phyloP scores from a whole-genome alignment of 2,329 filamentous ascomycete genomes.

The Orbilia quercus region DNA sequence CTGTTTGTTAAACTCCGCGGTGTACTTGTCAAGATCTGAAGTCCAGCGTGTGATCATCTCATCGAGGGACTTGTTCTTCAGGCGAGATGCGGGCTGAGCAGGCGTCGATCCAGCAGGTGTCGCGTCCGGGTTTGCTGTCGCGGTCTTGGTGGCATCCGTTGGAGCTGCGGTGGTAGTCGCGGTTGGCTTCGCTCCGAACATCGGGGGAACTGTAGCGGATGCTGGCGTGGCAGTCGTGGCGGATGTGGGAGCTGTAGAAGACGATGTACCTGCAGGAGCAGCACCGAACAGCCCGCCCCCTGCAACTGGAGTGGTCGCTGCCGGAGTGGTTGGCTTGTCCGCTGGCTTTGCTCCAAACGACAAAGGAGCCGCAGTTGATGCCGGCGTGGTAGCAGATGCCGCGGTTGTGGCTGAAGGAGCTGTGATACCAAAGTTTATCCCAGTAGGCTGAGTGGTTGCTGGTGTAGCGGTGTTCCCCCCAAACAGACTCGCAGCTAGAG shows the following conservation, averaged over 20 bases:
- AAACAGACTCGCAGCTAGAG: conserved; percentile 53
- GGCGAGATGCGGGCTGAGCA: conserved; percentile 82
- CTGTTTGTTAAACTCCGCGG: conserved; percentile 94
- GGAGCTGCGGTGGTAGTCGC: conserved; percentile 62
- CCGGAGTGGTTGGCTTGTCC: conserved; percentile 58
- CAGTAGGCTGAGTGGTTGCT: conserved; percentile 1
- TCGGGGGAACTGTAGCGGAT: conserved; percentile 61
- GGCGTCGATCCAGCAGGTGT: conserved; percentile 76
- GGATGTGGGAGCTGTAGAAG: conserved; percentile 61
- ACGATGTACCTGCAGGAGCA: conserved; percentile 57
- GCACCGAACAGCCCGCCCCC: conserved; percentile 58
- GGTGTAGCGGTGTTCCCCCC: conserved; percentile 24
- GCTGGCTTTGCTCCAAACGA: conserved; percentile 59
- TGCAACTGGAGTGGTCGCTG: conserved; percentile 58
- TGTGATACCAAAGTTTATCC: conserved; percentile 24
- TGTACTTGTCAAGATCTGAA: conserved; percentile 91
- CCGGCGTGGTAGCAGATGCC: conserved; percentile 57
- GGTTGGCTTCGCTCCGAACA: conserved; percentile 60
- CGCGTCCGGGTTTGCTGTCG: conserved; percentile 60
- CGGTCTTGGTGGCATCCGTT: conserved; percentile 59
- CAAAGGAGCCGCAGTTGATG: conserved; percentile 55
- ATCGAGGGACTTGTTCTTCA: conserved; percentile 99
- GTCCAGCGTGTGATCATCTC: conserved; percentile 98
- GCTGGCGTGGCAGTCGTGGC: conserved; percentile 59
- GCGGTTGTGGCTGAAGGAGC: conserved; percentile 39